Percentiles rank a stretch among this genome's conserved stretches.
Conservation (phyloP, 106 monocot genomes). For the Chionographis japonica region DNA sequence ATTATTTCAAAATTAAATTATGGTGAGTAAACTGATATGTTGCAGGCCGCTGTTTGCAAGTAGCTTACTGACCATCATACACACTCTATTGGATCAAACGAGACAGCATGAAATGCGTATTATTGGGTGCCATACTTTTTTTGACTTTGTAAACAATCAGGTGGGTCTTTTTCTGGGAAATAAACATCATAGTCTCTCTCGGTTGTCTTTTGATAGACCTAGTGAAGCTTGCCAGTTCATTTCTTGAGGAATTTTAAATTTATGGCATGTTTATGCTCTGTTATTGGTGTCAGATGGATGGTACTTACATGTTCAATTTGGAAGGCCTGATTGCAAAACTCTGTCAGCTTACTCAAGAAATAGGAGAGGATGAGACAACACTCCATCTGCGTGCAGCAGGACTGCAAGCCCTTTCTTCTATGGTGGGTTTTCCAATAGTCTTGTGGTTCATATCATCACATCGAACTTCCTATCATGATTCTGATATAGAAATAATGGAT, state of each 20-base stretch:
- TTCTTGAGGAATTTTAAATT: too few species aligned
- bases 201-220: too few species aligned
- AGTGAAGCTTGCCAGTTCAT: too few species aligned
- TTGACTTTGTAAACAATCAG: conserved; percentile 85
- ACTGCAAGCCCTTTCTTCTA: conserved; percentile 73
- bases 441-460: not conserved
- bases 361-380: conserved; percentile 52
- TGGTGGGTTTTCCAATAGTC: conserved; percentile 41
- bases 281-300: conserved; percentile 47
- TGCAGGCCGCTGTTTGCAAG: conserved; percentile 90
- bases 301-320: conserved; percentile 91
- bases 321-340: conserved; percentile 81
- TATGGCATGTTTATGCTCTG: conserved; percentile 7
- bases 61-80: conserved; percentile 71
- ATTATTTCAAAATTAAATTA: not conserved
- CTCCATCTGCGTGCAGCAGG: conserved; percentile 57
- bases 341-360: conserved; percentile 75
- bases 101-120: conserved; percentile 71
- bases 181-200: not conserved
- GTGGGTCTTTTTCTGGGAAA: conserved; percentile 18
- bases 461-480: not conserved
- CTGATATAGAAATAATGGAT: not conserved
- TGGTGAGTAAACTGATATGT: conserved; percentile 5
- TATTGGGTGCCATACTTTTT: conserved; percentile 78
- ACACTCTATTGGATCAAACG: conserved; percentile 80